A percentile compares a stretch with the other conserved stretches of the same genome.
phyloP scores from a whole-genome alignment of 345 rosid species.

The Limnanthes douglasii region DNA sequence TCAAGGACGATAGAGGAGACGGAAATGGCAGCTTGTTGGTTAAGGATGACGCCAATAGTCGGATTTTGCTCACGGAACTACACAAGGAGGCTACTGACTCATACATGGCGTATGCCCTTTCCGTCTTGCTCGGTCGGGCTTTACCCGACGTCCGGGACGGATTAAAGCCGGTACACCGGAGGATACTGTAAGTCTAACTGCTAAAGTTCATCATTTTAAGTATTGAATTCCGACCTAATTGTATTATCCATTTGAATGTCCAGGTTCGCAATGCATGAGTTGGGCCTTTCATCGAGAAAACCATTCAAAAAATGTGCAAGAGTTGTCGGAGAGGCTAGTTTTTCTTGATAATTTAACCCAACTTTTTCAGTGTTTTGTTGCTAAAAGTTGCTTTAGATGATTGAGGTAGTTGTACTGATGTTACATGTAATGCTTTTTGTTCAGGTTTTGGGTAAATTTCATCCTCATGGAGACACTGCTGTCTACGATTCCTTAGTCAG shows the following conservation, averaged over 20 bases:
- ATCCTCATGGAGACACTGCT: constrained; percentile 93
- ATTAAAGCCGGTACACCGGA: constrained; percentile 85
- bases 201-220: no score
- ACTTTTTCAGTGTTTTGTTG: not conserved
- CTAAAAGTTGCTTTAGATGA: not conserved
- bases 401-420: constrained; percentile 2
- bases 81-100: constrained; percentile 89
- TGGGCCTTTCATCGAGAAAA: constrained; percentile 77
- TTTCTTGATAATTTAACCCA: not conserved
- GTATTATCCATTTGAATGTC: constrained; percentile 2
- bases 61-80: constrained; percentile 55
- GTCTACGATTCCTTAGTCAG: constrained; percentile 90
- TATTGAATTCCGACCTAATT: not conserved
- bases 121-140: constrained; percentile 90
- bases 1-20: constrained; percentile 10
- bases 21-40: constrained; percentile 32
- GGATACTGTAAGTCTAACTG: constrained; percentile 73
- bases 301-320: constrained; percentile 97
- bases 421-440: not conserved
- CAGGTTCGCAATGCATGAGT: constrained; percentile 93
- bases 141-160: constrained; percentile 94
- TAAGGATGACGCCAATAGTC: constrained; percentile 15
- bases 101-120: constrained; percentile 83
- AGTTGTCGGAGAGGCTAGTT: constrained; percentile 90
- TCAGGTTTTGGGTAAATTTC: constrained; percentile 93